Evolutionary conservation across 2,329 filamentous ascomycete genomes (phyloP).

Genomic region (Paramyrothecium sp.): DNA sequence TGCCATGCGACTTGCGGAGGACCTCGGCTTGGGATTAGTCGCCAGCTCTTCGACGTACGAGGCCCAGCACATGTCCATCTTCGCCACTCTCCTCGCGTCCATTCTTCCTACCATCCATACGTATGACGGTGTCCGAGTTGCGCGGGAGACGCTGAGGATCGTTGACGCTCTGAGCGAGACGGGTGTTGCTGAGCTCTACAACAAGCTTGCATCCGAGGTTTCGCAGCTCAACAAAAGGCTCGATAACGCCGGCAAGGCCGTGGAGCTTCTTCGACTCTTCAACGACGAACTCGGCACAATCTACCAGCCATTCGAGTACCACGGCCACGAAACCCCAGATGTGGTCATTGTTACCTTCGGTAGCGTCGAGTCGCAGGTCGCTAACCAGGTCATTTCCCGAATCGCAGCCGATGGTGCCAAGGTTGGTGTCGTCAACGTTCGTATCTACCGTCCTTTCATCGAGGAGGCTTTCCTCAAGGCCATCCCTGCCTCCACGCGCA

Average conservation of each 20-base stretch:
- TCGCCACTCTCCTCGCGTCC: constrained; percentile 77
- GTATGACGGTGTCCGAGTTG: constrained; percentile 82
- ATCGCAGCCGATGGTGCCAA: constrained; percentile 71
- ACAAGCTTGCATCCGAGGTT: constrained; percentile 60
- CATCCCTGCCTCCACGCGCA: constrained; percentile 72
- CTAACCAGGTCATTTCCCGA: constrained; percentile 74
- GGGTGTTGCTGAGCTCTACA: constrained; percentile 68
- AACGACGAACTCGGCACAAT: constrained; percentile 92
- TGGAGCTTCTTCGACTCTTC: constrained; percentile 69
- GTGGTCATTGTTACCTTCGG: constrained; percentile 90
- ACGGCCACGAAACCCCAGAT: constrained; percentile 76
- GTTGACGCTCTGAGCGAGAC: constrained; percentile 77
- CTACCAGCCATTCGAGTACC: constrained; percentile 92
- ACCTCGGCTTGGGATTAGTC: constrained; percentile 83
- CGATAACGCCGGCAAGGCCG: constrained; percentile 69
- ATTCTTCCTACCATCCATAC: constrained; percentile 82
- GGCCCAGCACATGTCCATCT: constrained; percentile 91
- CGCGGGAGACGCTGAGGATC: constrained; percentile 77
- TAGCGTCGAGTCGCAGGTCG: constrained; percentile 83
- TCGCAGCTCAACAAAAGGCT: constrained; percentile 66
- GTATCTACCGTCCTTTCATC: constrained; percentile 91
- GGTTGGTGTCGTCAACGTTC: constrained; percentile 86
- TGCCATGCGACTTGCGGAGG: constrained; percentile 79
- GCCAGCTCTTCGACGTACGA: constrained; percentile 86
- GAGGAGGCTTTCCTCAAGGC: constrained; percentile 89